Evolutionary conservation across 129 eudicot species (phyloP), one percentile per base, ranked within the genome.

Genomic region (Oenanthe sinensis): DNA sequence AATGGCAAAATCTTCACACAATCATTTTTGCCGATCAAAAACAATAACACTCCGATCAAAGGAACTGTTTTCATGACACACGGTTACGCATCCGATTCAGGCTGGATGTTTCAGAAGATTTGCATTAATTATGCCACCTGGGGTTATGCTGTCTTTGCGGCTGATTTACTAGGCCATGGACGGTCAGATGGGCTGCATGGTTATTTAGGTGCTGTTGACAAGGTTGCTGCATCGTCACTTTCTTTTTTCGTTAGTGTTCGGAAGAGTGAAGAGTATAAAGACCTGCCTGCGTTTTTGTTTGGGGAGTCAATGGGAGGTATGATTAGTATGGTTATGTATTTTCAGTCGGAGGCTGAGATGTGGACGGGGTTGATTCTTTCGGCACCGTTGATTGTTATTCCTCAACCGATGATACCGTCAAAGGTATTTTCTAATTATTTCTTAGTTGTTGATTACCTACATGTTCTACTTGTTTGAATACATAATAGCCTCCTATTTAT

Each of bases 61-160:
- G 96, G 78, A 69, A 40, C 82, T 39, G 92, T 93, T 0, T 93
- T 74, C 77, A 90, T 90, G 96, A 85, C 90, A 40, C 98, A 93
- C 81, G 98, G 98, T 1, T 93, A 93, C 80, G 92, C 92, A 28
- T 89, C 90, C 24, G 98, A 93, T 62, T 73, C 90, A 58, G 92
- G 91, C 74, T 90, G 96, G 96, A 75, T 90, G 15, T 93, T 93
- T 68, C 98, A 93, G 84, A 87, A 87, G 79, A 90, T 93, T 52
- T 90, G 96, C 71, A 90, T 93, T 54, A 85, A 77, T 50, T 93
- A 79, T 83, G 92, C 98, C 37, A 81, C 79, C 14, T 93, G 98
- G 98, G 98, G 98, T 0, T 90, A 93, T 74, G 94, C 92, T 33
- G 98, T 93, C 40, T 93, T 87, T 75, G 92, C 97, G n/a, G 98